Conservation (phyloP, 202 grass and related monocot species). For the Schoenoplectus triqueter region DNA sequence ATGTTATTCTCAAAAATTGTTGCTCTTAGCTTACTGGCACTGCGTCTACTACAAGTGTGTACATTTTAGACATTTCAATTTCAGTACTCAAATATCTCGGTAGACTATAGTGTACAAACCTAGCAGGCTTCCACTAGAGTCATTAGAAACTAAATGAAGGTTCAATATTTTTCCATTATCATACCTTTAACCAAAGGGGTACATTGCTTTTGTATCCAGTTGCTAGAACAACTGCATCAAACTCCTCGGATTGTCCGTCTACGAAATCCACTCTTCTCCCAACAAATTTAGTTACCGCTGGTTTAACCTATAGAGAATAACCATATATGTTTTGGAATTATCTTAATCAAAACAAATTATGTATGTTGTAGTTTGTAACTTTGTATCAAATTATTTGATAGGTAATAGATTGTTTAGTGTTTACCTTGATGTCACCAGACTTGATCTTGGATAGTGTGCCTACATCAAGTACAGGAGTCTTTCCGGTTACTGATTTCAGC, state of each 20-base stretch:
- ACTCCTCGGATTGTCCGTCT: conserved; percentile 55
- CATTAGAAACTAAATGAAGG: too few species aligned
- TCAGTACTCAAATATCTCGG: background rate
- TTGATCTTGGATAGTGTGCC: conserved; percentile 90
- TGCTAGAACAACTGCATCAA: conserved; percentile 70
- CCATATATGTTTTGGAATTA: conserved; percentile 29
- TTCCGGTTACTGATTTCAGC: conserved; percentile 87
- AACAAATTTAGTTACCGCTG: conserved; percentile 52
- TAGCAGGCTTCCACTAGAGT: too few species aligned
- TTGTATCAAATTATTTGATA: background rate
- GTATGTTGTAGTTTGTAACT: background rate
- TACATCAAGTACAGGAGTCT: conserved; percentile 95
- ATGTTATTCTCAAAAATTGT: too few species aligned
- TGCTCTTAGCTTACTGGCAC: too few species aligned
- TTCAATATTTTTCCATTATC: background rate
- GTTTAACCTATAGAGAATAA: conserved; percentile 59
- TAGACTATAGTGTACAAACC: too few species aligned
- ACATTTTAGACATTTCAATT: background rate
- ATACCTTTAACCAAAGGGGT: conserved; percentile 86
- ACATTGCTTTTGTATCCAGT: conserved; percentile 98
- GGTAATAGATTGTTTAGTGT: conserved; percentile 18
- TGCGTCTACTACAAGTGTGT: background rate
- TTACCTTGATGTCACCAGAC: conserved; percentile 85
- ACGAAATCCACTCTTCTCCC: conserved; percentile 60
- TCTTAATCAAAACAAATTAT: background rate